Conservation (phyloP, 2,329 filamentous ascomycete genomes). For the Fusarium scirpi region DNA sequence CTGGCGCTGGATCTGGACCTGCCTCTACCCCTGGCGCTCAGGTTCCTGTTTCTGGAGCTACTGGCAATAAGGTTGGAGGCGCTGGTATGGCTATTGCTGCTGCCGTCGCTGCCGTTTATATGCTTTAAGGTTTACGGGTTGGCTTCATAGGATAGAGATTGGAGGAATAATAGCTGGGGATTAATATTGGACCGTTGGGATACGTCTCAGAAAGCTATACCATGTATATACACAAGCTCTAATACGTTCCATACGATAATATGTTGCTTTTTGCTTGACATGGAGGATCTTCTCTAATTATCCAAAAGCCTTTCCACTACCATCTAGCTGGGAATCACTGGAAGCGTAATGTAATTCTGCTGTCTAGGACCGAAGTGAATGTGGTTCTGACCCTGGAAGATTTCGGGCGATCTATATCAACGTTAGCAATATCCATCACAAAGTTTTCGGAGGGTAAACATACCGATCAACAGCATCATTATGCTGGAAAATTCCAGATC, state of each 20-base stretch:
- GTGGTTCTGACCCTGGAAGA: slow-evolving; percentile 62
- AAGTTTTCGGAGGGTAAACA: no score
- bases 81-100: slow-evolving; percentile 4
- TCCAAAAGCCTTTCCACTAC: neutral
- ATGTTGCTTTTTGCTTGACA: no score
- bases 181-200: slow-evolving; percentile 13
- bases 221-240: neutral
- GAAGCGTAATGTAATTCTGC: slow-evolving; percentile 65
- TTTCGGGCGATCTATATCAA: slow-evolving; percentile 17
- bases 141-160: neutral
- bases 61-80: slow-evolving; percentile 13
- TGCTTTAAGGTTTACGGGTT: neutral
- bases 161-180: neutral
- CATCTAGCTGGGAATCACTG: slow-evolving; percentile 59
- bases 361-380: slow-evolving; percentile 63
- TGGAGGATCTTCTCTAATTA: neutral
- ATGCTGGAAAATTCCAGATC: slow-evolving; percentile 68
- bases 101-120: slow-evolving; percentile 6
- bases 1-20: slow-evolving; percentile 4
- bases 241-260: neutral
- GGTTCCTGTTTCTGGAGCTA: slow-evolving; percentile 23
- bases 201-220: neutral
- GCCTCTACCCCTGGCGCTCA: slow-evolving; percentile 15
- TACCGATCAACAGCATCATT: slow-evolving; percentile 61
- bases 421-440: neutral